These are phyloP conservation scores for Colletotrichum lindemuthianum DNA, from an alignment of 2,329 filamentous ascomycete genomes.

Conservation along the genomic window DNA sequence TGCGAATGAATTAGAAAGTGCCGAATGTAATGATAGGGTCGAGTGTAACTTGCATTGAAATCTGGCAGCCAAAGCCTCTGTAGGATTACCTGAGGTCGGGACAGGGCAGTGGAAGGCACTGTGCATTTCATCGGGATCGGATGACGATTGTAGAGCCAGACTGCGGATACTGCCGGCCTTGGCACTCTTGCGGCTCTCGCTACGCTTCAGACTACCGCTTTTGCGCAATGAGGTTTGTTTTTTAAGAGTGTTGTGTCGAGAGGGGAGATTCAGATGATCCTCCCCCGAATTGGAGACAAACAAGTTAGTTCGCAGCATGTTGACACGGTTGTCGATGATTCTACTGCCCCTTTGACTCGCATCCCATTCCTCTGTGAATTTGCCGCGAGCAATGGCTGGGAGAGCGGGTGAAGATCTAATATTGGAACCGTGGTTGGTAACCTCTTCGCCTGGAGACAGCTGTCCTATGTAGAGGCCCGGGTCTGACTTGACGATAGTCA, in stretches of 20 bases:
- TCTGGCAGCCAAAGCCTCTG: conserved; percentile 84
- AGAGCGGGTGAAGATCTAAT: conserved; percentile 8
- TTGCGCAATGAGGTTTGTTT: conserved; percentile 86
- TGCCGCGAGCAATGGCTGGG: conserved; percentile 49
- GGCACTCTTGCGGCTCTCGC: conserved; percentile 81
- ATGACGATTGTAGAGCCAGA: conserved; percentile 75
- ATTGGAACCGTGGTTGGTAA: not conserved
- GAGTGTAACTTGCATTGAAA: conserved; percentile 77
- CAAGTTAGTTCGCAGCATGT: conserved; percentile 71
- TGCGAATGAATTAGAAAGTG: conserved; percentile 9
- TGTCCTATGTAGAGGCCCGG: no score
- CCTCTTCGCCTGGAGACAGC: not conserved
- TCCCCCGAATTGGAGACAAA: conserved; percentile 62
- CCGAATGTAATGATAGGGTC: not conserved
- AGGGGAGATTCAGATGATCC: conserved; percentile 51
- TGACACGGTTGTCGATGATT: conserved; percentile 61
- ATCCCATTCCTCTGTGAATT: conserved; percentile 78
- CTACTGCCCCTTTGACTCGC: conserved; percentile 74
- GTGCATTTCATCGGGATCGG: conserved; percentile 75
- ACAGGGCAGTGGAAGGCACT: conserved; percentile 92
- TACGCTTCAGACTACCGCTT: conserved; percentile 79
- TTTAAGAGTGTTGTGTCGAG: conserved; percentile 78
- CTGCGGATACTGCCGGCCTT: conserved; percentile 89
- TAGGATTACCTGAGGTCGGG: conserved; percentile 86
- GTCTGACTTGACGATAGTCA: no score